A percentile compares a stretch with the other conserved stretches of the same genome.
These are phyloP conservation scores for Baorangia bicolor DNA, from an alignment of 768 basidiomycete species.

Conservation along the genomic window DNA sequence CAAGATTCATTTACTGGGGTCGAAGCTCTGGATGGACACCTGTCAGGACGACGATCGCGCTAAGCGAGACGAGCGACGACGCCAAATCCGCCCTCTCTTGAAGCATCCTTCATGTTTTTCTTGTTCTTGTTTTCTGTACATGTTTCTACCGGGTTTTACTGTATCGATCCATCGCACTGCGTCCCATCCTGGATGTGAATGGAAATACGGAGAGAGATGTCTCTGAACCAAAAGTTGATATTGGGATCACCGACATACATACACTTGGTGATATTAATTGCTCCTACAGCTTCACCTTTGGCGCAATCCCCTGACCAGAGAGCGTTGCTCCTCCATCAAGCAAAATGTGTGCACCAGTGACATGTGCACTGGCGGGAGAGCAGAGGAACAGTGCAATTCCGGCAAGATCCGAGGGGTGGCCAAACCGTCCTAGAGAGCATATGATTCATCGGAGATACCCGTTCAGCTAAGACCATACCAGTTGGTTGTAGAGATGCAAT, in stretches of 20 bases:
- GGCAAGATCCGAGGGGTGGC: constrained; percentile 64
- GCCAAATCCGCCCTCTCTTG: constrained; percentile 1
- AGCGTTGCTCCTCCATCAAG: constrained; percentile 62
- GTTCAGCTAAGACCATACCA: constrained; percentile 39
- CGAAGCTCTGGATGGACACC: constrained; percentile 19
- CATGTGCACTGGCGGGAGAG: constrained; percentile 68
- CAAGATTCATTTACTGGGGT: constrained; percentile 33
- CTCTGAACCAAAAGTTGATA: not conserved
- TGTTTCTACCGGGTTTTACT: not conserved
- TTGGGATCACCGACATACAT: not conserved
- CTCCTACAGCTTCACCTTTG: constrained; percentile 25
- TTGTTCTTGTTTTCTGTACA: not conserved
- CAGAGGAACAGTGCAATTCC: constrained; percentile 69
- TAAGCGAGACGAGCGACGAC: constrained; percentile 18
- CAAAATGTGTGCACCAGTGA: constrained; percentile 71
- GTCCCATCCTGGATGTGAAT: not conserved
- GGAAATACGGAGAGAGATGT: not conserved
- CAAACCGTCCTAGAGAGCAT: constrained; percentile 54
- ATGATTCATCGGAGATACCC: not conserved
- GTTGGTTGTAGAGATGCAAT: constrained; percentile 60
- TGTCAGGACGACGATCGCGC: constrained; percentile 4
- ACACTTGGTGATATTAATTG: not conserved
- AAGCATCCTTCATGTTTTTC: not conserved
- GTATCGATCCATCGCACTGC: constrained; percentile 1
- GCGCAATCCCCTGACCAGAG: constrained; percentile 21